Evolutionary conservation across 805 yeast species (phyloP).

Genomic region (Nakazawaea populi): DNA sequence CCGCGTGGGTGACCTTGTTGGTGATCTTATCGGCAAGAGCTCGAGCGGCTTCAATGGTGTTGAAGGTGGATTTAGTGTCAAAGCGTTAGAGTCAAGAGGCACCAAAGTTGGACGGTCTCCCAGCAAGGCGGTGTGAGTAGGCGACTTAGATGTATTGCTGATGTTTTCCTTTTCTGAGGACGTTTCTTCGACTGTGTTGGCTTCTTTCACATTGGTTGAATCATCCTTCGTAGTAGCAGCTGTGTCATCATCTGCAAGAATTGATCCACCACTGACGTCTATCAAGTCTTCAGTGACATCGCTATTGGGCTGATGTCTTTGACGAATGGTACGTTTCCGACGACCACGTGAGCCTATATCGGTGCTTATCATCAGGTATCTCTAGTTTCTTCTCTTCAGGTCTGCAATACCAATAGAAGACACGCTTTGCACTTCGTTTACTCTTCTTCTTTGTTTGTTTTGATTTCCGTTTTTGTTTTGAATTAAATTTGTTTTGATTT

Average conservation of each 20-base stretch:
- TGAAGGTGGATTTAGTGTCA: slow-evolving; percentile 8
- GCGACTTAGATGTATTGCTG: neutral
- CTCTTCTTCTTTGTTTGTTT: neutral
- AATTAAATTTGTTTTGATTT: neutral
- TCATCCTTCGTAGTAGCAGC: neutral
- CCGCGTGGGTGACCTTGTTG: slow-evolving; percentile 7
- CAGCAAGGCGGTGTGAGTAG: neutral
- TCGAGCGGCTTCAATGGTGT: slow-evolving; percentile 8
- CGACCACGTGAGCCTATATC: neutral
- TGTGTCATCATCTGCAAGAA: neutral
- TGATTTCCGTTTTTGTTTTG: neutral
- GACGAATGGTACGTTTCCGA: slow-evolving; percentile 9
- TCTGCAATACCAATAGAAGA: no score
- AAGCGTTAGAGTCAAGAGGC: slow-evolving; percentile 7
- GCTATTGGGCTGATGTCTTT: neutral
- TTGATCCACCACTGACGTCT: neutral
- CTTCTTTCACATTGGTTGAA: neutral
- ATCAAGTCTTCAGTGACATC: slow-evolving; percentile 6
- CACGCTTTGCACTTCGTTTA: no score
- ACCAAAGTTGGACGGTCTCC: slow-evolving; percentile 4
- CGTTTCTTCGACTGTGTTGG: neutral
- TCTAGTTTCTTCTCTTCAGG: neutral
- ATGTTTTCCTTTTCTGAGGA: slow-evolving; percentile 5
- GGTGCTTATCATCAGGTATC: slow-evolving; percentile 4
- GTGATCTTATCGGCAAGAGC: slow-evolving; percentile 8